Base-by-base conservation (phyloP, 768 basidiomycete genomes). In the Rhodotorula kratochvilovae region DNA sequence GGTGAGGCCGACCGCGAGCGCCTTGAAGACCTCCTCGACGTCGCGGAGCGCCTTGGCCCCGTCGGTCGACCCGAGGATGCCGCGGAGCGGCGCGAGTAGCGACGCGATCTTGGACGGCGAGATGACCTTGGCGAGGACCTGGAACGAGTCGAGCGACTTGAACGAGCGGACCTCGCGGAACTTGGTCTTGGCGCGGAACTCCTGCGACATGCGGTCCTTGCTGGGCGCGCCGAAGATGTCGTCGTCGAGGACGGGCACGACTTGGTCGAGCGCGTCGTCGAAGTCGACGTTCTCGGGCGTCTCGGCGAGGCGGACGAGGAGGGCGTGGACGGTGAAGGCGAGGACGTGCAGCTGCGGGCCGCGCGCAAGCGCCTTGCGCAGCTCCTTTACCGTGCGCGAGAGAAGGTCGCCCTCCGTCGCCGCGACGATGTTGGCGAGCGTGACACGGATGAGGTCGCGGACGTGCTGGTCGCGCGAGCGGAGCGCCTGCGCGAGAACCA, bases 331-430 rank as follows among this genome's bases (percentile, higher is more conserved):
- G 4, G 88, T 87, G 71, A 88, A 90, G 2, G 94, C 93, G 42
- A 97, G 84, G 27, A 98, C 87, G 79, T 99, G 95, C 0, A 97
- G 85, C 66, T 98, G 95, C 2, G 96, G 95, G 12, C 96, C 96
- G 29, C 94, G 90, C 46, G 87, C 77, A 39, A 99, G 85, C 2
- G 94, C 91, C 1, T 84, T 86, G n/a, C 90, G 85, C 60, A 98
- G 82, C 79, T 97, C 93, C 46, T 86, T 87, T 50, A 97, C 81
- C 42, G 90, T 83, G 25, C 86, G 80, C 0, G 88, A 85, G 16
- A 98, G 86, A 78, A 90, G 91, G 1, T 84, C 80, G 0, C 90
- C 85, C 0, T 92, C 93, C 13, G 93, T 82, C 29, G 83, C 83
- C 21, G 88, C 83, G 2, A 86, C 87, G 57, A 97, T 92, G 59